A percentile compares a stretch with the other conserved stretches of the same genome.
Conservation (phyloP, 2,329 filamentous ascomycete species). For the Trichoderma semiorbis region DNA sequence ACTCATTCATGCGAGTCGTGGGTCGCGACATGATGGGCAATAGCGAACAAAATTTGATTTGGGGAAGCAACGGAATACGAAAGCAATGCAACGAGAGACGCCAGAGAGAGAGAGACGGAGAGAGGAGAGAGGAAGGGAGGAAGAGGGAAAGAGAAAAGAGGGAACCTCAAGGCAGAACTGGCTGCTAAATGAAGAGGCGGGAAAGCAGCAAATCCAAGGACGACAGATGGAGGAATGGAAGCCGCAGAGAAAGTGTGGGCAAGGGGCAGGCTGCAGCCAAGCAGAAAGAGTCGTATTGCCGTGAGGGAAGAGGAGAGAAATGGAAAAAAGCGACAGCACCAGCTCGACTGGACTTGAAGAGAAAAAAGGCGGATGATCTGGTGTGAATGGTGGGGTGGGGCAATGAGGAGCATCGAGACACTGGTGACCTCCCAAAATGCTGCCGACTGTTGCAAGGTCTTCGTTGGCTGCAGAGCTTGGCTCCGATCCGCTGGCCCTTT, state of each 20-base stretch:
- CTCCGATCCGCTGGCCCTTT: conserved; percentile 6
- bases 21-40: conserved; percentile 19
- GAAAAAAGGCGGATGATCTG: conserved; percentile 16
- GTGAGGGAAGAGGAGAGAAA: not conserved
- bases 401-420: conserved; percentile 14
- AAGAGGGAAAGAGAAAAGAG: not conserved
- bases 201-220: conserved; percentile 2
- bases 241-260: conserved; percentile 3
- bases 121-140: conserved; percentile 18
- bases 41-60: conserved; percentile 1
- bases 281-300: not conserved
- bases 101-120: conserved; percentile 22
- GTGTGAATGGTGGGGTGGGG: conserved; percentile 18
- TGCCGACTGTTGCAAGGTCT: conserved; percentile 13
- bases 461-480: conserved; percentile 16
- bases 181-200: conserved; percentile 8
- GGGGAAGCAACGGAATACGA: conserved; percentile 2
- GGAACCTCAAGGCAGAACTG: conserved; percentile 6
- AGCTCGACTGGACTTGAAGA: conserved; percentile 3
- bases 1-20: conserved; percentile 64
- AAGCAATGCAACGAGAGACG: conserved; percentile 23
- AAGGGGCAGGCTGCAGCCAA: conserved; percentile 10
- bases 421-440: conserved; percentile 17
- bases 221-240: conserved; percentile 9
- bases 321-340: conserved; percentile 1